phyloP scores from a whole-genome alignment of 352 stramenopile genomes.

The Phytophthora colocasiae region DNA sequence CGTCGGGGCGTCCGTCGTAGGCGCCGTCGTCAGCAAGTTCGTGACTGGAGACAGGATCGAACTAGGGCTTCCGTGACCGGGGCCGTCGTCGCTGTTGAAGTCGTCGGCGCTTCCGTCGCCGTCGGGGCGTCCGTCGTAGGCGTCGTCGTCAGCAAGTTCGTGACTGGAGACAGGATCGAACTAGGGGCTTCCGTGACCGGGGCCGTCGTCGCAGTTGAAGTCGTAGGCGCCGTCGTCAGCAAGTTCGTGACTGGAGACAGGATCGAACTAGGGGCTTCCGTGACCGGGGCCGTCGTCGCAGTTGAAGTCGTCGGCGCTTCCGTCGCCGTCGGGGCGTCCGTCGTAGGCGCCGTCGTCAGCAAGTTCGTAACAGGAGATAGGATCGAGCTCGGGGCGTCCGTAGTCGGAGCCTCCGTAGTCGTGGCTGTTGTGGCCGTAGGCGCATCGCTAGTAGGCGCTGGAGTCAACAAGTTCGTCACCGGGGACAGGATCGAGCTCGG shows the following conservation, averaged over 20 bases:
- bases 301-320: constrained; percentile 1
- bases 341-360: neutral
- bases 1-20: constrained; percentile 4
- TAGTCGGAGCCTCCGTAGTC: neutral
- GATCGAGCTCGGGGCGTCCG: constrained; percentile 7
- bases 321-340: neutral
- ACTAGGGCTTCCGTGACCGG: constrained; percentile 7
- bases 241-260: constrained; percentile 12
- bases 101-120: neutral
- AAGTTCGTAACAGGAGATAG: constrained; percentile 16
- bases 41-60: constrained; percentile 11
- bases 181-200: neutral
- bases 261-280: constrained; percentile 1
- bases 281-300: neutral
- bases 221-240: constrained; percentile 6
- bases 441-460: constrained; percentile 20
- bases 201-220: neutral
- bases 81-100: neutral
- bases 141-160: constrained; percentile 8
- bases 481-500: constrained; percentile 12
- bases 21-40: constrained; percentile 7
- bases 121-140: constrained; percentile 4
- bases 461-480: constrained; percentile 35
- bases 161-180: constrained; percentile 7
- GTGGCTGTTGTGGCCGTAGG: constrained; percentile 1